These are phyloP conservation scores for Rhamnella rubrinervis DNA, from an alignment of 331 rosid genomes.

Conservation along the genomic window DNA sequence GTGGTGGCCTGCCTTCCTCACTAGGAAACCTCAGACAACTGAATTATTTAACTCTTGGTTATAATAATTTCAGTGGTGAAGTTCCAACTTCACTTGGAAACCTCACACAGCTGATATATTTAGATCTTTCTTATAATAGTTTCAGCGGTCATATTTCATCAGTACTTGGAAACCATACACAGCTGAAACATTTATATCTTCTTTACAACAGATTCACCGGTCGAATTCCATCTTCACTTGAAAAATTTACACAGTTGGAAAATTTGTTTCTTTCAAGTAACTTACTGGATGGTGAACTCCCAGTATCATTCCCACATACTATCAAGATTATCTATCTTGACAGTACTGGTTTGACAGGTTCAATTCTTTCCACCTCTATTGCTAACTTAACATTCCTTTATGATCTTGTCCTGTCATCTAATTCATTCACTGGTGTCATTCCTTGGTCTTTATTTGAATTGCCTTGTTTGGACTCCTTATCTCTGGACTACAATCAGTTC, in stretches of 20 bases:
- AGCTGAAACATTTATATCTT: neutral
- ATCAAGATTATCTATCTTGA: neutral
- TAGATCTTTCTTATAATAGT: too few relatives aligned
- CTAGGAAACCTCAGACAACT: too few relatives aligned
- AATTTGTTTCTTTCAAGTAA: fast-evolving
- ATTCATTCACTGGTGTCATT: neutral
- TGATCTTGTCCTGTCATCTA: neutral
- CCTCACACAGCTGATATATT: neutral
- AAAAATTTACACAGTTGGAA: too few relatives aligned
- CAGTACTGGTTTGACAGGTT: neutral
- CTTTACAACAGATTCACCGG: too few relatives aligned
- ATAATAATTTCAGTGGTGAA: neutral
- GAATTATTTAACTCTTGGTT: too few relatives aligned
- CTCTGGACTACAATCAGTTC: neutral
- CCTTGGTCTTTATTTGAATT: neutral
- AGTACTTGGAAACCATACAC: neutral
- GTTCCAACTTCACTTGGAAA: neutral
- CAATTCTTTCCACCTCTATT: neutral
- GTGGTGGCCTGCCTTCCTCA: too few relatives aligned
- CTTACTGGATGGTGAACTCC: neutral
- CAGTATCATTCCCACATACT: neutral
- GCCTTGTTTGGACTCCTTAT: neutral
- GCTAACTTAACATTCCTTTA: neutral
- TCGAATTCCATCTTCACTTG: too few relatives aligned
- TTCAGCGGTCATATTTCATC: neutral